Conservation (phyloP, 805 yeast genomes). For the Spathaspora passalidarum region DNA sequence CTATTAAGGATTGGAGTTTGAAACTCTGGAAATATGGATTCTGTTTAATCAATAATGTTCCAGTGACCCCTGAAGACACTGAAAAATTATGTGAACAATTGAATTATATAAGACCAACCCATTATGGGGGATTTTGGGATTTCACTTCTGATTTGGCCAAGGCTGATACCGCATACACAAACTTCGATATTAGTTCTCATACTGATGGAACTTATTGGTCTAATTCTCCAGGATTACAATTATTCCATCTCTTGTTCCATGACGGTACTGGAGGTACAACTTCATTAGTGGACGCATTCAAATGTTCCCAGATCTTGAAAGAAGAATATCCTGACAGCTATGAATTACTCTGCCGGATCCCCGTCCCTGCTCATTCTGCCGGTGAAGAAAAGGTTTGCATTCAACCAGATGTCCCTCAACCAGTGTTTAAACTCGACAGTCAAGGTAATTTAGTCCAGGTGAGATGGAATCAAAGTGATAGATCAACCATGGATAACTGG, state of each 20-base stretch:
- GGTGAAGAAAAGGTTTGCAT: slow-evolving; percentile 65
- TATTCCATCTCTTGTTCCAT: slow-evolving; percentile 62
- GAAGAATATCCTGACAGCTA: slow-evolving; percentile 48
- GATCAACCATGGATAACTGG: slow-evolving; percentile 57
- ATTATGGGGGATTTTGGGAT: slow-evolving; percentile 81
- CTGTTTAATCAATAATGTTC: slow-evolving; percentile 58
- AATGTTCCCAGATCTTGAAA: slow-evolving; percentile 51
- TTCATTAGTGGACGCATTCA: slow-evolving; percentile 64
- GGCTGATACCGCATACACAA: slow-evolving; percentile 71
- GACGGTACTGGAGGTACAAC: slow-evolving; percentile 69
- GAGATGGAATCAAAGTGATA: slow-evolving; percentile 70
- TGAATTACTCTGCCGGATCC: slow-evolving; percentile 45
- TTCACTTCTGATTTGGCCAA: slow-evolving; percentile 66
- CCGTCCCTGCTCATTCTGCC: slow-evolving; percentile 70
- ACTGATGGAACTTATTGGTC: slow-evolving; percentile 78
- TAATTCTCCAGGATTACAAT: slow-evolving; percentile 68
- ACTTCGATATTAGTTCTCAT: slow-evolving; percentile 59
- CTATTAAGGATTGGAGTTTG: slow-evolving; percentile 53
- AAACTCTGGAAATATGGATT: slow-evolving; percentile 59
- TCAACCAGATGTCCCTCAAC: slow-evolving; percentile 54
- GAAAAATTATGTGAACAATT: slow-evolving; percentile 54
- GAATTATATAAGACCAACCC: slow-evolving; percentile 63
- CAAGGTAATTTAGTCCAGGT: slow-evolving; percentile 56
- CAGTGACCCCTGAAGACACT: slow-evolving; percentile 58
- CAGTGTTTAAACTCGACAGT: slow-evolving; percentile 53